Base-by-base conservation (phyloP, 2,329 filamentous ascomycete species). In the Colletotrichum endophyticum region DNA sequence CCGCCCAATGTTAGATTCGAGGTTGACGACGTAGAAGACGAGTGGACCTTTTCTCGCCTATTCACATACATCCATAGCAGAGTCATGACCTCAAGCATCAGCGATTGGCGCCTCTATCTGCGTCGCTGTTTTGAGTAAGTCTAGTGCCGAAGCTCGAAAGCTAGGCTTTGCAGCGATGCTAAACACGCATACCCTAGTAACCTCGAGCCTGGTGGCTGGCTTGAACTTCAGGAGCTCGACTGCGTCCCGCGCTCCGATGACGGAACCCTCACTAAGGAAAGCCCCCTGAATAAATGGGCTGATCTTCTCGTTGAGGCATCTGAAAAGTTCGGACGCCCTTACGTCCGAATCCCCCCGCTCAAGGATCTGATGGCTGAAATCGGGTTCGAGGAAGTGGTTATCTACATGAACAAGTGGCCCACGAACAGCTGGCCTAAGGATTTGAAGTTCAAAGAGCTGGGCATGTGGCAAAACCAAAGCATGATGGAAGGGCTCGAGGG, bases 1-100 rank as follows among this genome's bases (percentile, higher is more conserved):
- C 87, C 87, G 1, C 84, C 85, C 0, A 90, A 90, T 74, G 82
- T 87, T 39, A 79, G 79, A 11, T 89, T 89, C 74, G 83, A 86
- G 61, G 79, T 86, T 63, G 84, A 86, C 70, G 84, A 86, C 69
- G 77, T 81, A 1, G 82, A 84, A 36, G 79, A 81, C 34, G 78
- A 80, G 44, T 86, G 85, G 85, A 80, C 80, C 0, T 85, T 76
- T n/a, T 75, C 77, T 4, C 49, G 74, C 2, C 79, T 80, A 6
- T 85, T 85, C 59, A 81, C 84, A 66, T 85, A 81, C 63, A 83
- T 86, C 49, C 81, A 84, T 71, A 78, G 76, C 27, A 80, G 84
- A 13, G 80, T 82, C 62, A 79, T 86, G 75, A 80, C 79, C 1
- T 81, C 79, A 2, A 79, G 79, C 28, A 80, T 85, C 59, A 80